A percentile compares a stretch with the other conserved stretches of the same genome.
phyloP scores from a whole-genome alignment of 2,329 filamentous ascomycete species.

The Fusarium sp. region DNA sequence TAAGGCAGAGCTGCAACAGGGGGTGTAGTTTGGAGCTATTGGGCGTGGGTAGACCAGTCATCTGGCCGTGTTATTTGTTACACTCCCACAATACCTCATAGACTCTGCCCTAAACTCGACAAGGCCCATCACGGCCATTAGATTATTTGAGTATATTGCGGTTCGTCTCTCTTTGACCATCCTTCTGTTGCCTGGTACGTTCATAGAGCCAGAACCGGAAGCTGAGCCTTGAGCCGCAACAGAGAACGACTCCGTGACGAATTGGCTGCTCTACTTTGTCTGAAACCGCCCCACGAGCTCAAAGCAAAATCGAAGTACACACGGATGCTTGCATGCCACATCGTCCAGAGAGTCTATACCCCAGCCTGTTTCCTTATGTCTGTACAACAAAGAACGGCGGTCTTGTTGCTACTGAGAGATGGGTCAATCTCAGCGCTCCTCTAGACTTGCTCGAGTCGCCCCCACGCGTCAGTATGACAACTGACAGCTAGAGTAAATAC shows the following conservation, averaged over 20 bases:
- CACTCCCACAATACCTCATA: constrained; percentile 43
- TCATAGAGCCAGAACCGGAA: constrained; percentile 2
- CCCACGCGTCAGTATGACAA: constrained; percentile 43
- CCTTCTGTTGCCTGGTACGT: not conserved
- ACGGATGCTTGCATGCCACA: constrained; percentile 45
- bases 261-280: constrained; percentile 31
- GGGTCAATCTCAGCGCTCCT: constrained; percentile 30
- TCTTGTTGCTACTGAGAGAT: constrained; percentile 23
- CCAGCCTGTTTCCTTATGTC: constrained; percentile 38
- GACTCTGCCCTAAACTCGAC: constrained; percentile 25
- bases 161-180: constrained; percentile 19
- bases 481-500: constrained; percentile 30
- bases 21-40: constrained; percentile 34
- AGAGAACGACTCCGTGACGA: constrained; percentile 20
- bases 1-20: constrained; percentile 35
- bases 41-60: constrained; percentile 30
- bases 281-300: constrained; percentile 36
- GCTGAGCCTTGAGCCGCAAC: constrained; percentile 25
- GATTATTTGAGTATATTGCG: constrained; percentile 7
- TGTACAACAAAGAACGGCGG: constrained; percentile 39
- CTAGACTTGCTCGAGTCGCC: constrained; percentile 39
- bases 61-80: constrained; percentile 39
- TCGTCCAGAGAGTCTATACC: constrained; percentile 38
- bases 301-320: constrained; percentile 38
- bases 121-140: constrained; percentile 12